Base-by-base conservation (phyloP, 768 basidiomycete genomes). In the Suillus variegatus region DNA sequence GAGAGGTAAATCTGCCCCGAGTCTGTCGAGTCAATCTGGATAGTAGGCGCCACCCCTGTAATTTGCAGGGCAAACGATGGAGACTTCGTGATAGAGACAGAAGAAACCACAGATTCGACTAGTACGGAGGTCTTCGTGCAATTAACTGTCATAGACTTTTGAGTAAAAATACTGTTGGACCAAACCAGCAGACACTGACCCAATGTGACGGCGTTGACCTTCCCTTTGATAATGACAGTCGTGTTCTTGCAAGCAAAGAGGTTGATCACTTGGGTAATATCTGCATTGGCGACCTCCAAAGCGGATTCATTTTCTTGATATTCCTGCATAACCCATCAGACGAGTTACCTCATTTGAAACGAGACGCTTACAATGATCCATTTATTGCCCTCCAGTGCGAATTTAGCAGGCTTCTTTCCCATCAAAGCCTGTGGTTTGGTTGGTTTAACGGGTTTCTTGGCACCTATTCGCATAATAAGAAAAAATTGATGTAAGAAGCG, bases 1-100 rank as follows among this genome's bases (percentile, higher is more conserved):
- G 94, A 95, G 46, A 99, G 85, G 79, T 93, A 99, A 69, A 99
- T 88, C 75, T 95, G 93, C 6, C 97, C 97, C 8, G 92, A 93
- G 77, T 99, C 97, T 16, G 95, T 97, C 18, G 91, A 90, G 77
- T 99, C 97, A 22, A 99, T 79, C 72, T 96, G 93, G 65, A 99
- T 87, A 69, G 95, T 99, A 2, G 97, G 97, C 40, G 92, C 92
- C 1, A 83, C 80, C 35, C 97, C 97, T 3, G 90, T 93, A 69
- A 99, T 89, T 77, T 99, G 97, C 49, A 99, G 79, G 18, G 88
- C 86, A 81, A 99, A 99, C 2, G 95, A 97, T 1, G 95, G 95
- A 0, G 95, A 97, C 68, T 87, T 89, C 49, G 95, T 98, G 46
- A 99, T 82, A 2, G 91, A 89, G 62, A 99, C 84, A 0, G 90